Evolutionary conservation across 108 stramenopile genomes (phyloP).

Genomic region (Conticribra weissflogii): DNA sequence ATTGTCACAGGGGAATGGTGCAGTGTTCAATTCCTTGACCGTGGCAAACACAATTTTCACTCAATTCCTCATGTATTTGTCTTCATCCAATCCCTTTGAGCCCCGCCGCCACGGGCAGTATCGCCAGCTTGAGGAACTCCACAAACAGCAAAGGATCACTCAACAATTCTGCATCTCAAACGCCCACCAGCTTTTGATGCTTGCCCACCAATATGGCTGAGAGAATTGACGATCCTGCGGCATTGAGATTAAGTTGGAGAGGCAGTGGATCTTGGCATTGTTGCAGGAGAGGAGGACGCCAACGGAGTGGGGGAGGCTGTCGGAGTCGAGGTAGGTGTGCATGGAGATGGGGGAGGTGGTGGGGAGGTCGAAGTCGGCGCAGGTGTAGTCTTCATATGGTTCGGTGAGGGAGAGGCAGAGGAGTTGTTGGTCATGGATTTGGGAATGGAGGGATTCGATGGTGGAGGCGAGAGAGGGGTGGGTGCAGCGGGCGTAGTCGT

Average conservation of each 20-base stretch:
- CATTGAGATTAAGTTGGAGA: constrained; percentile 83
- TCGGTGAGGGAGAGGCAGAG: constrained; percentile 50
- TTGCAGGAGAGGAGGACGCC: constrained; percentile 60
- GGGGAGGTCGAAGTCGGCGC: constrained; percentile 57
- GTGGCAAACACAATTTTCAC: constrained; percentile 92
- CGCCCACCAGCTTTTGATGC: too few relatives aligned
- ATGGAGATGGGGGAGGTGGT: constrained; percentile 50
- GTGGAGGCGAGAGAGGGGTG: constrained; percentile 43
- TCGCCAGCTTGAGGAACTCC: constrained; percentile 85
- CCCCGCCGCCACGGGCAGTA: constrained; percentile 85
- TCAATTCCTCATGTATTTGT: constrained; percentile 62
- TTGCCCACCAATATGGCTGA: constrained; percentile 85
- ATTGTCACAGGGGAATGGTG: too few relatives aligned
- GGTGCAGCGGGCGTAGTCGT: too few relatives aligned
- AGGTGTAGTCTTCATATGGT: constrained; percentile 79
- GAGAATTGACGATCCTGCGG: constrained; percentile 80
- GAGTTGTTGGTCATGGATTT: constrained; percentile 61
- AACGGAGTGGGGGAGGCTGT: constrained; percentile 35
- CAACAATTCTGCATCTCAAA: constrained; percentile 88
- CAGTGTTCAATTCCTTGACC: constrained; percentile 82
- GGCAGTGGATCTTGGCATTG: constrained; percentile 71
- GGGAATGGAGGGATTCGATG: constrained; percentile 50
- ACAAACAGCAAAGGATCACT: constrained; percentile 79
- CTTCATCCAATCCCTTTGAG: constrained; percentile 72
- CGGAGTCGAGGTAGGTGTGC: constrained; percentile 41